Conservation (phyloP, 2,329 filamentous ascomycete species). For the Botrytis fabae region DNA sequence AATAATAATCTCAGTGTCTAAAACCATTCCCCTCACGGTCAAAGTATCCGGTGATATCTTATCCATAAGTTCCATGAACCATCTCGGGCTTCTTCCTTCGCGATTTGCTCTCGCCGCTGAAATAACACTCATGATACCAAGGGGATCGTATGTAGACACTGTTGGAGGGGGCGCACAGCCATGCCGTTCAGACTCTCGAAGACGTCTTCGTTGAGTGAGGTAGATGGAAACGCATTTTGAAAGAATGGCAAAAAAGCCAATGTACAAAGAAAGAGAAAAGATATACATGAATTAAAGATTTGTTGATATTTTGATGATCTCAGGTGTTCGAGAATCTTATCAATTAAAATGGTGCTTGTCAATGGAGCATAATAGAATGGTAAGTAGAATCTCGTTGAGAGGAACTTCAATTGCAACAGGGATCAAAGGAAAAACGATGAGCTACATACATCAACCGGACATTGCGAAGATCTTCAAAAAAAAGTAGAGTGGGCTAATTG, state of each 20-base stretch:
- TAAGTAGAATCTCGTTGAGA: not conserved
- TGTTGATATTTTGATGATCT: not conserved
- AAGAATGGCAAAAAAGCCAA: not conserved
- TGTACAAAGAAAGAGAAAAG: conserved; percentile 3
- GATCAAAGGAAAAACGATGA: not conserved
- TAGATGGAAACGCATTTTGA: not conserved
- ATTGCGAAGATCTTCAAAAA: not conserved
- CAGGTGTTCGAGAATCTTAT: not conserved
- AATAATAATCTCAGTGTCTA: conserved; percentile 10
- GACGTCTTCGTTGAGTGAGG: not conserved
- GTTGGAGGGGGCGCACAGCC: not conserved
- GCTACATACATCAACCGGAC: not conserved
- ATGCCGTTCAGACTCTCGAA: not conserved
- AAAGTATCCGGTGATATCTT: not conserved
- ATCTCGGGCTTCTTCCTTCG: not conserved
- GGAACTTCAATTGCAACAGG: not conserved
- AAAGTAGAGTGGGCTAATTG: no score
- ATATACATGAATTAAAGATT: conserved; percentile 8
- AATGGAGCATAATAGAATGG: not conserved
- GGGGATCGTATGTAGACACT: not conserved
- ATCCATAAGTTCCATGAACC: conserved; percentile 15
- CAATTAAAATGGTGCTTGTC: not conserved
- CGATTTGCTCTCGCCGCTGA: not conserved
- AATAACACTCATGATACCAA: conserved; percentile 1
- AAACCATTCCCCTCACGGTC: conserved; percentile 2